A percentile compares a stretch with the other conserved stretches of the same genome.
phyloP scores from a whole-genome alignment of 306 rosid genomes.

The Acacia melanoxylon region DNA sequence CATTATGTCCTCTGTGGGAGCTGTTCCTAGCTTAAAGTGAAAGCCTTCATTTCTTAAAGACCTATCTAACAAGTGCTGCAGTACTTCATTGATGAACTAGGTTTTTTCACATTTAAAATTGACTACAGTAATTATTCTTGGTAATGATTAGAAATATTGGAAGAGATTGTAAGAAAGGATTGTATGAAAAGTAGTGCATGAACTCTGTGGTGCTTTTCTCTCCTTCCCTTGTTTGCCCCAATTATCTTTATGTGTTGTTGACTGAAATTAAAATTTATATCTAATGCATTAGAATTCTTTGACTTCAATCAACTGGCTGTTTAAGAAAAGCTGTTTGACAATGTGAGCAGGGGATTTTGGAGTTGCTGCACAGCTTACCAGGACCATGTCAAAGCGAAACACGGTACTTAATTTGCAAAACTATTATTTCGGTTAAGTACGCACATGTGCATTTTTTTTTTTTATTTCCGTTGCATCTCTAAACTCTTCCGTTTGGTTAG shows the following conservation, averaged over 20 bases:
- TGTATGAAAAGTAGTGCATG: background rate
- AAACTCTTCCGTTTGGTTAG: background rate
- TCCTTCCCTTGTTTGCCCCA: background rate
- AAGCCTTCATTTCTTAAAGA: background rate
- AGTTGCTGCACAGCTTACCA: conserved; percentile 97
- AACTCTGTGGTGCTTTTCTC: conserved; percentile 14
- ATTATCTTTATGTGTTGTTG: conserved; percentile 14
- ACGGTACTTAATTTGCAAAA: conserved; percentile 57
- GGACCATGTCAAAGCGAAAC: conserved; percentile 99
- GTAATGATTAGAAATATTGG: background rate
- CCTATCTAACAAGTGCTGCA: background rate
- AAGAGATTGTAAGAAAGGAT: background rate
- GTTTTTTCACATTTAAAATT: background rate
- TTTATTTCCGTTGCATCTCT: background rate
- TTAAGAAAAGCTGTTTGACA: conserved; percentile 30
- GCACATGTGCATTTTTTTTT: background rate
- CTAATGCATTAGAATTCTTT: conserved; percentile 18
- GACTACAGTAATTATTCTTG: conserved; percentile 1
- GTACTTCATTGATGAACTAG: background rate
- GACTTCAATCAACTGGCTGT: conserved; percentile 19
- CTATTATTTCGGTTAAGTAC: conserved; percentile 4
- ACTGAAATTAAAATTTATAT: conserved; percentile 19
- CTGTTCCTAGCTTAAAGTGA: conserved; percentile 8
- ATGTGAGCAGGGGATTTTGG: conserved; percentile 93
- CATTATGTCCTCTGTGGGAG: conserved; percentile 1